A percentile compares a stretch with the other conserved stretches of the same genome.
phyloP scores from a whole-genome alignment of 208 protist genomes.

The Naegleria gruberi region DNA sequence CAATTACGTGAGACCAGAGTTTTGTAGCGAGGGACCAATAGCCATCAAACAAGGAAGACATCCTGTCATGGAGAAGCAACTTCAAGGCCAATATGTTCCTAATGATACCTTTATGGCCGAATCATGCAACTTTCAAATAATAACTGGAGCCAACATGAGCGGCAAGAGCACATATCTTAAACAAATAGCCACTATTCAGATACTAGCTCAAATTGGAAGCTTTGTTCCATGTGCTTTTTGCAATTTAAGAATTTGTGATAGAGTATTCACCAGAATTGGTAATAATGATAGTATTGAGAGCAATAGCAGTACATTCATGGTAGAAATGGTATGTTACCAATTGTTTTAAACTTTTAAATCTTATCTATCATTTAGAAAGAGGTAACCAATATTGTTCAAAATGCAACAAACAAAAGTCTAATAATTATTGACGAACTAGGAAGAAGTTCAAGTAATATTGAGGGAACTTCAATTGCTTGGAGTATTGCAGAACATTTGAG shows the following conservation, averaged over 20 bases:
- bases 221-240: constrained; percentile 24
- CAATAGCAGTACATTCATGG: constrained; percentile 23
- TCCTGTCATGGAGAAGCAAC: neutral
- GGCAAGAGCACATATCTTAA: constrained; percentile 14
- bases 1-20: neutral
- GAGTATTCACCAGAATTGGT: constrained; percentile 24
- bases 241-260: constrained; percentile 14
- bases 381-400: constrained; percentile 64
- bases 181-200: constrained; percentile 16
- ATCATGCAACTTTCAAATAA: neutral
- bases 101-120: constrained; percentile 16
- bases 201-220: constrained; percentile 20
- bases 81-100: neutral
- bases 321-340: constrained; percentile 24
- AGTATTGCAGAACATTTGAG: constrained; percentile 93
- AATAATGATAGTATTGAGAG: neutral
- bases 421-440: constrained; percentile 99
- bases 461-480: constrained; percentile 98
- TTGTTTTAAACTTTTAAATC: no score
- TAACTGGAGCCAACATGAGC: constrained; percentile 26
- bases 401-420: constrained; percentile 83
- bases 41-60: constrained; percentile 6
- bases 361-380: neutral
- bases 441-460: constrained; percentile 95
- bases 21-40: neutral